Conservation (phyloP, 352 stramenopile genomes). For the Thalassiosira livingstoniorum region DNA sequence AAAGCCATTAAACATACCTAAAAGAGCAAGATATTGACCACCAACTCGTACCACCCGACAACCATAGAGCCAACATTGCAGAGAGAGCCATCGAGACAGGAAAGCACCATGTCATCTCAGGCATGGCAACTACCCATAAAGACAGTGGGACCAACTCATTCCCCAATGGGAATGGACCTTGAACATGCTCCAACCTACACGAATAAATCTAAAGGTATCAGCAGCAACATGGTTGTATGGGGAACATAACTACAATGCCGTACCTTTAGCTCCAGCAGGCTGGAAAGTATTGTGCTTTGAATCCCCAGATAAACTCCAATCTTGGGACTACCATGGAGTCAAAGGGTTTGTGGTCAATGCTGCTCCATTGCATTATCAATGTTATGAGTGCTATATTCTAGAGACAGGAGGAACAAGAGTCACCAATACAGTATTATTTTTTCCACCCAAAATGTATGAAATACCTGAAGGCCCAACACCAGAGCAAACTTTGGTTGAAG, state of each 20-base stretch:
- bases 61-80: constrained; percentile 53
- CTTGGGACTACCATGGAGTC: constrained; percentile 30
- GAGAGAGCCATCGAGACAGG: constrained; percentile 55
- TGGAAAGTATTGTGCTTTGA: constrained; percentile 35
- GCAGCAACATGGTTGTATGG: constrained; percentile 30
- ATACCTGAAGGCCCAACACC: neutral
- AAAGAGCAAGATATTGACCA: constrained; percentile 23
- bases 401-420: neutral
- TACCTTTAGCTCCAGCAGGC: constrained; percentile 48
- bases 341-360: constrained; percentile 52
- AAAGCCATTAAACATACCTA: neutral
- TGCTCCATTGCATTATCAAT: constrained; percentile 47
- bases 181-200: constrained; percentile 38
- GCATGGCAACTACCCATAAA: constrained; percentile 15
- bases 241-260: constrained; percentile 45
- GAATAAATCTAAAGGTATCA: constrained; percentile 49
- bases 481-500: constrained; percentile 1
- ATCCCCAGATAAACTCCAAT: constrained; percentile 20
- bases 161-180: constrained; percentile 43
- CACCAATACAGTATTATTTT: neutral
- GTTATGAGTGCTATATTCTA: constrained; percentile 6
- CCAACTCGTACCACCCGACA: constrained; percentile 37
- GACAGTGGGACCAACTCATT: constrained; percentile 46
- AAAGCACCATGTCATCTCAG: constrained; percentile 53
- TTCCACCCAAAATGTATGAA: neutral